Percentiles rank a stretch among this genome's conserved stretches.
Conservation (phyloP, 495 filamentous ascomycete genomes). For the Aspergillus avenaceus region DNA sequence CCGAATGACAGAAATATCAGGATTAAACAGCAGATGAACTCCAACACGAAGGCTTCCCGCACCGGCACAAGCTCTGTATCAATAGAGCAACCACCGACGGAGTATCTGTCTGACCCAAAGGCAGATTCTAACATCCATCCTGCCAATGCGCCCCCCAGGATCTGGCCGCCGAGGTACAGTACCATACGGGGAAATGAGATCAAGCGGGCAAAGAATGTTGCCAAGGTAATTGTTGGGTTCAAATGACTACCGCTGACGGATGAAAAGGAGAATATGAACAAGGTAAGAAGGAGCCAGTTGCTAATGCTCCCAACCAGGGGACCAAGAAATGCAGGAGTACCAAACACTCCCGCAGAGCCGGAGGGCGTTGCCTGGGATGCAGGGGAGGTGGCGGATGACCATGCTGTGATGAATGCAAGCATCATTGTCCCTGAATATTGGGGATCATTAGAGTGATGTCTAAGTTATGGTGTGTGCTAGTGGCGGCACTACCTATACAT, state of each 20-base stretch:
- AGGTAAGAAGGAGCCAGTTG: conserved; percentile 41
- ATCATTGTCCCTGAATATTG: conserved; percentile 28
- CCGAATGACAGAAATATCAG: conserved; percentile 42
- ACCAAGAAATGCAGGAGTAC: conserved; percentile 21
- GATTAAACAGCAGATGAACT: conserved; percentile 35
- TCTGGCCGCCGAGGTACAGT: conserved; percentile 40
- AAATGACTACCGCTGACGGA: conserved; percentile 47
- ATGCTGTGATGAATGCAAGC: conserved; percentile 21
- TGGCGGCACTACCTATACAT: conserved; percentile 20
- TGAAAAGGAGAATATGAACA: conserved; percentile 47
- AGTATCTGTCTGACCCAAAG: conserved; percentile 19
- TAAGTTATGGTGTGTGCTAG: not conserved
- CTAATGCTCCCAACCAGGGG: conserved; percentile 35
- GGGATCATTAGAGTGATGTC: too few relatives aligned
- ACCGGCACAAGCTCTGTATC: conserved; percentile 21
- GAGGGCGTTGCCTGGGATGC: conserved; percentile 7
- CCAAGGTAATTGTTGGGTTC: conserved; percentile 48
- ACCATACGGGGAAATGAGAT: conserved; percentile 41
- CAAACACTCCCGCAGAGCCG: conserved; percentile 17
- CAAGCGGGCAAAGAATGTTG: conserved; percentile 47
- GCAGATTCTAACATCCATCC: conserved; percentile 35
- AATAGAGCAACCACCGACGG: conserved; percentile 27
- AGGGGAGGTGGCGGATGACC: conserved; percentile 14
- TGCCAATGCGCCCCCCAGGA: conserved; percentile 41
- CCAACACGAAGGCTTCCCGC: conserved; percentile 37